phyloP scores from a whole-genome alignment of 2,329 filamentous ascomycete genomes.

The Aspergillus fumigatus region DNA sequence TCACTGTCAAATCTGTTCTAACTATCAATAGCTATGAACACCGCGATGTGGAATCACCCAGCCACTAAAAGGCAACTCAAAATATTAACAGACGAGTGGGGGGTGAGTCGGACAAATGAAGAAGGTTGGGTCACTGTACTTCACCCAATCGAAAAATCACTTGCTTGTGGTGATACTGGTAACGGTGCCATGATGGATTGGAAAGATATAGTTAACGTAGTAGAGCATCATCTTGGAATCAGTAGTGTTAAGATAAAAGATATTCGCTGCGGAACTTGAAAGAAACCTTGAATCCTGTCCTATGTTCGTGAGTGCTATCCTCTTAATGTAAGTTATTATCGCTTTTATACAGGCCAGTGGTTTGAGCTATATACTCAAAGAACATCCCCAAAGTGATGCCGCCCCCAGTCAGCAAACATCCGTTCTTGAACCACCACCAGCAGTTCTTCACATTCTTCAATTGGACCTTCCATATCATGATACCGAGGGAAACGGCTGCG shows the following conservation, averaged over 20 bases:
- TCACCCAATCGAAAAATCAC: slow-evolving; percentile 65
- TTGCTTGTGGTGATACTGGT: slow-evolving; percentile 83
- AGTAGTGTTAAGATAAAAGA: not conserved
- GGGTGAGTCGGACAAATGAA: slow-evolving; percentile 37
- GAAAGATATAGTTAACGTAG: slow-evolving; percentile 64
- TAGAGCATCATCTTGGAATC: slow-evolving; percentile 46
- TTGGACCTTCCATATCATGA: slow-evolving; percentile 57
- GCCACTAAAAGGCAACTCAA: slow-evolving; percentile 68
- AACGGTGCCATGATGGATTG: slow-evolving; percentile 80
- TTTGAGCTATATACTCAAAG: slow-evolving; percentile 48
- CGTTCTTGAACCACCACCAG: slow-evolving; percentile 63
- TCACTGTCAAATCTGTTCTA: not conserved
- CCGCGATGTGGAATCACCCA: slow-evolving; percentile 83
- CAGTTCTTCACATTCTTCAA: slow-evolving; percentile 55
- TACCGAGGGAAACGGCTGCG: slow-evolving; percentile 49
- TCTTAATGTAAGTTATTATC: not conserved
- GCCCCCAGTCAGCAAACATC: slow-evolving; percentile 58
- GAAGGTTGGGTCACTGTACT: slow-evolving; percentile 66
- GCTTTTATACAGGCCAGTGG: slow-evolving; percentile 22
- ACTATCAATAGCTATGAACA: slow-evolving; percentile 66
- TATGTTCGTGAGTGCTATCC: not conserved
- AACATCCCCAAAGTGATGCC: slow-evolving; percentile 53
- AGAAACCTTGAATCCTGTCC: not conserved
- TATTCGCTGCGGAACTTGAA: not conserved
- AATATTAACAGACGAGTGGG: slow-evolving; percentile 72